Conservation (phyloP, 2,329 filamentous ascomycete species). For the Colletotrichum gloeosporioides region DNA sequence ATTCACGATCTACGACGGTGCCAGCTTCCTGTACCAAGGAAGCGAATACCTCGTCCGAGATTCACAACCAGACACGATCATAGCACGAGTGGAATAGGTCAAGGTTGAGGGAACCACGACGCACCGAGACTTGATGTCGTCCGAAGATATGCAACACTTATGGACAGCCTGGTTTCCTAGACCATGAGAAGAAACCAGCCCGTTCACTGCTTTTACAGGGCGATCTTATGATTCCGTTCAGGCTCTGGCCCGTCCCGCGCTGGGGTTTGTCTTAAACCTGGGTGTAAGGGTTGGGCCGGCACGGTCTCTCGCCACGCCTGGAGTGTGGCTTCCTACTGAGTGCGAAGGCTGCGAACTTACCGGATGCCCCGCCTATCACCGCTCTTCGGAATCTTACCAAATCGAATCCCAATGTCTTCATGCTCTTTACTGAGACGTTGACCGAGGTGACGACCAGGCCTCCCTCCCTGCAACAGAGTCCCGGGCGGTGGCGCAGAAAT, state of each 20-base stretch:
- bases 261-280: neutral
- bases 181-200: neutral
- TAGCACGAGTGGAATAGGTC: no score
- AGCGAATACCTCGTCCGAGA: no score
- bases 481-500: neutral
- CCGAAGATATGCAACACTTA: neutral
- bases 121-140: neutral
- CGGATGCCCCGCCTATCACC: no score
- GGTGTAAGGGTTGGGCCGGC: neutral
- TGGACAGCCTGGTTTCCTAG: neutral
- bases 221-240: fast-evolving
- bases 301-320: neutral
- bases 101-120: no score
- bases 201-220: neutral
- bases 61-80: no score
- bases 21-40: no score
- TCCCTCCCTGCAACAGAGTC: neutral
- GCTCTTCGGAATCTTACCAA: no score
- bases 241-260: neutral
- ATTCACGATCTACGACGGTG: no score
- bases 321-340: no score
- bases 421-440: neutral
- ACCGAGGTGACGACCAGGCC: neutral
- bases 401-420: neutral
- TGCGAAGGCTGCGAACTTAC: no score